These are phyloP conservation scores for Candida taoyuanica DNA, from an alignment of 805 yeast species.

Conservation along the genomic window DNA sequence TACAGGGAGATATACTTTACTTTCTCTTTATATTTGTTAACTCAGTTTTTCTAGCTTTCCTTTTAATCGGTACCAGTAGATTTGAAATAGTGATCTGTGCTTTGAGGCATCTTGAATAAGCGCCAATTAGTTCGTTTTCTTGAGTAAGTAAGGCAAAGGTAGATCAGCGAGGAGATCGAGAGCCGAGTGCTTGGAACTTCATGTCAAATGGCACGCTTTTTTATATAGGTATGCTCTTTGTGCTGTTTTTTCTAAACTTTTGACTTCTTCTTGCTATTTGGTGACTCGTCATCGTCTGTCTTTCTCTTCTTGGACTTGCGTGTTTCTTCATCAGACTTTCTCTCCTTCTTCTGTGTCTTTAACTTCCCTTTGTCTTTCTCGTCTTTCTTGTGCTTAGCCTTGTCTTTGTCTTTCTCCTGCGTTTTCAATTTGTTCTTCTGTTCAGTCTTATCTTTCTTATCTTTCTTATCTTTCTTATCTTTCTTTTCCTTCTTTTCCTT, in stretches of 20 bases:
- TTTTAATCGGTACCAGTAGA: no score
- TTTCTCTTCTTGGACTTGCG: conserved; percentile 30
- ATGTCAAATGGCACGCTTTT: no score
- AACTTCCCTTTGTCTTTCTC: conserved; percentile 9
- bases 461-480: conserved; percentile 27
- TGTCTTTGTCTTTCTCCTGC: conserved; percentile 17
- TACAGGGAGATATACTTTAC: neutral
- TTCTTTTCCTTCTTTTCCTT: conserved; percentile 25
- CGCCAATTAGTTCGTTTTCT: no score
- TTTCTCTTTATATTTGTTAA: no score
- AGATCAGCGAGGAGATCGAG: no score
- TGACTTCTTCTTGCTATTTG: conserved; percentile 5
- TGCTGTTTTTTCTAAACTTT: neutral
- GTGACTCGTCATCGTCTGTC: conserved; percentile 14
- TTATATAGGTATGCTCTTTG: neutral
- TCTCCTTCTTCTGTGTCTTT: conserved; percentile 9
- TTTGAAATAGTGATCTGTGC: no score
- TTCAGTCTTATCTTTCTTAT: conserved; percentile 22
- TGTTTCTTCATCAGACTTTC: conserved; percentile 11
- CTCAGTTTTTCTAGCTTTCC: no score
- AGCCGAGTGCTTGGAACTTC: no score
- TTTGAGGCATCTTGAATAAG: no score
- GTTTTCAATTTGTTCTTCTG: conserved; percentile 5
- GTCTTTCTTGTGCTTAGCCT: conserved; percentile 13
- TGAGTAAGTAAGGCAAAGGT: no score